Conservation (phyloP, 164 flowering plant species). For the Brasenia schreberi region DNA sequence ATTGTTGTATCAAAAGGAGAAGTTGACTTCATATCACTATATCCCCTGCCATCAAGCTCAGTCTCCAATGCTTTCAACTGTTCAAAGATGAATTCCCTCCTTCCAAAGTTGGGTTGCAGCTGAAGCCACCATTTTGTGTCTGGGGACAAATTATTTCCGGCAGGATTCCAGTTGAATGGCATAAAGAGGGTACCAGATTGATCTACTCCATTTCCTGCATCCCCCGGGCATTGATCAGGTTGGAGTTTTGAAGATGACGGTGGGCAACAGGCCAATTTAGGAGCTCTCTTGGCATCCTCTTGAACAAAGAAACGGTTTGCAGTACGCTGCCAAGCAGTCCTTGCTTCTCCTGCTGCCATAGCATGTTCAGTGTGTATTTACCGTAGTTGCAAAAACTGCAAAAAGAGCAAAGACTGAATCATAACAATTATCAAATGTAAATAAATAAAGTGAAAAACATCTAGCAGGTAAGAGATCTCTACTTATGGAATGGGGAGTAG, state of each 20-base stretch:
- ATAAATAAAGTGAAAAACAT: no score
- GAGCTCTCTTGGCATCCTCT: conserved; percentile 87
- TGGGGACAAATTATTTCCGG: conserved; percentile 14
- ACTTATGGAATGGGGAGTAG: no score
- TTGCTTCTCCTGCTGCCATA: conserved; percentile 96
- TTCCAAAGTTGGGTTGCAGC: conserved; percentile 22
- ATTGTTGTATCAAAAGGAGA: conserved; percentile 6
- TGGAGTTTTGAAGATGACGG: conserved; percentile 22
- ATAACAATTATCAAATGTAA: neutral
- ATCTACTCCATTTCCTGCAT: conserved; percentile 11
- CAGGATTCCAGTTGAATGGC: conserved; percentile 19
- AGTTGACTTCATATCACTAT: conserved; percentile 7
- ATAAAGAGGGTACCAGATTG: conserved; percentile 10
- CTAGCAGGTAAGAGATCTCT: no score
- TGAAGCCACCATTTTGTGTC: conserved; percentile 42
- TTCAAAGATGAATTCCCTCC: conserved; percentile 20
- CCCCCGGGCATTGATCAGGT: conserved; percentile 13
- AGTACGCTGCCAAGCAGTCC: conserved; percentile 87
- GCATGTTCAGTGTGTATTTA: conserved; percentile 3
- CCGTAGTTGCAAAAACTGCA: neutral
- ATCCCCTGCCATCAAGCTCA: conserved; percentile 16
- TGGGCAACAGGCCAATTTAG: conserved; percentile 50
- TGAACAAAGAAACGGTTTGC: conserved; percentile 89
- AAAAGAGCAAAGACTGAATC: neutral
- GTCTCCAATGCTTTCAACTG: conserved; percentile 23